Evolutionary conservation across 2,329 filamentous ascomycete species (phyloP).

Genomic region (Juglanconis juglandina): DNA sequence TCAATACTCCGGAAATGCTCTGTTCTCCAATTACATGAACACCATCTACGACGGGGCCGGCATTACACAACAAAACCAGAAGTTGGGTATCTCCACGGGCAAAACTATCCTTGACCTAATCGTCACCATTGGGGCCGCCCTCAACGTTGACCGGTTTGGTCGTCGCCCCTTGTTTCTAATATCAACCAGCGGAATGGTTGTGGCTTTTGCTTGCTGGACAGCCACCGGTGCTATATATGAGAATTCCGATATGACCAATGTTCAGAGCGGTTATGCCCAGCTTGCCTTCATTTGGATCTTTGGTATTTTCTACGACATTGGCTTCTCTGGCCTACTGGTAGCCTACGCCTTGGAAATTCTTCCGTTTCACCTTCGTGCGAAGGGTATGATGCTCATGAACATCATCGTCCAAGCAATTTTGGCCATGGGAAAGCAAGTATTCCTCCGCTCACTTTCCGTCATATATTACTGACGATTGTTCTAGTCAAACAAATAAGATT

Average conservation of each 20-base stretch:
- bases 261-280: constrained; percentile 43
- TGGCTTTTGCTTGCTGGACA: constrained; percentile 45
- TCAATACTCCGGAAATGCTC: constrained; percentile 61
- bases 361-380: constrained; percentile 55
- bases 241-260: constrained; percentile 39
- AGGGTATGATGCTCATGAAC: constrained; percentile 63
- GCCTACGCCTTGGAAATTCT: constrained; percentile 58
- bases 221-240: constrained; percentile 48
- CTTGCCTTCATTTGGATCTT: constrained; percentile 59
- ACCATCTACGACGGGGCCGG: constrained; percentile 57
- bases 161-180: constrained; percentile 48
- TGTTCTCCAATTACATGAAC: constrained; percentile 62
- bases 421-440: constrained; percentile 56
- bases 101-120: constrained; percentile 55
- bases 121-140: constrained; percentile 49
- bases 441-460: background rate
- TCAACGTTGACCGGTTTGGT: constrained; percentile 44
- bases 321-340: constrained; percentile 55
- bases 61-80: constrained; percentile 50
- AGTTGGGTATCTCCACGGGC: constrained; percentile 44
- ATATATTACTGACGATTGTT: background rate
- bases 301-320: constrained; percentile 57
- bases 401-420: constrained; percentile 60
- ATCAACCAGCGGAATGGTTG: constrained; percentile 46
- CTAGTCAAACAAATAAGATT: constrained; percentile 59